phyloP scores from a whole-genome alignment of 305 asterid genomes.

The Galium porrigens region DNA sequence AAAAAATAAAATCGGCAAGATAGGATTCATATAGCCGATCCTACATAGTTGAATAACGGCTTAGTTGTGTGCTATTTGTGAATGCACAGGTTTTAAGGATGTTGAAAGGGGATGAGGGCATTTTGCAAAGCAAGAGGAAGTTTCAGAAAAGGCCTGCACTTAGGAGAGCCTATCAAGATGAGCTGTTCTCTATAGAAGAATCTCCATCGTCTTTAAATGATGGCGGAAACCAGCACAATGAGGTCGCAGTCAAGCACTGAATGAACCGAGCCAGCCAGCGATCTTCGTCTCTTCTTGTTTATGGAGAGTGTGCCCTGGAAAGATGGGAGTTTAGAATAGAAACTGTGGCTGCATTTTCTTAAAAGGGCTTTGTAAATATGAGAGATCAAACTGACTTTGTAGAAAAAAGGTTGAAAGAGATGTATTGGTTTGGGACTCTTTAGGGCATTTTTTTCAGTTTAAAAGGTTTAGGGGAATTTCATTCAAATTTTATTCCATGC shows the following conservation, averaged over 20 bases:
- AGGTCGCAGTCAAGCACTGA: constrained; percentile 18
- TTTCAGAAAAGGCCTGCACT: constrained; percentile 69
- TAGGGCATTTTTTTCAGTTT: background rate
- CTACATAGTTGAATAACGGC: background rate
- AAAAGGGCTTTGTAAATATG: constrained; percentile 2
- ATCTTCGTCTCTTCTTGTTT: background rate
- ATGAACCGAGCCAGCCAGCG: background rate
- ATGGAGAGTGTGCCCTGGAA: background rate
- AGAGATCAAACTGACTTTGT: constrained; percentile 1
- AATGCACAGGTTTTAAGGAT: constrained; percentile 47
- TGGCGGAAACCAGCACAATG: constrained; percentile 18
- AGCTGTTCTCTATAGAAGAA: constrained; percentile 34
- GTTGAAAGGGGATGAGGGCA: constrained; percentile 57
- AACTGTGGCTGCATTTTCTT: background rate
- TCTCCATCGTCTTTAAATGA: constrained; percentile 20
- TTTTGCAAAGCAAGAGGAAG: constrained; percentile 41
- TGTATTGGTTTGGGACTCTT: background rate
- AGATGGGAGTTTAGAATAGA: background rate
- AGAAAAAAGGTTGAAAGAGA: background rate
- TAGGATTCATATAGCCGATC: background rate
- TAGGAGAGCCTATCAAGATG: constrained; percentile 40
- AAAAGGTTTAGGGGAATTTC: background rate
- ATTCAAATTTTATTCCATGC: background rate
- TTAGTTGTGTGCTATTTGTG: background rate
- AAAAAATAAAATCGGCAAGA: background rate